Base-by-base conservation (phyloP, 345 rosid genomes). In the Garcia nutans region DNA sequence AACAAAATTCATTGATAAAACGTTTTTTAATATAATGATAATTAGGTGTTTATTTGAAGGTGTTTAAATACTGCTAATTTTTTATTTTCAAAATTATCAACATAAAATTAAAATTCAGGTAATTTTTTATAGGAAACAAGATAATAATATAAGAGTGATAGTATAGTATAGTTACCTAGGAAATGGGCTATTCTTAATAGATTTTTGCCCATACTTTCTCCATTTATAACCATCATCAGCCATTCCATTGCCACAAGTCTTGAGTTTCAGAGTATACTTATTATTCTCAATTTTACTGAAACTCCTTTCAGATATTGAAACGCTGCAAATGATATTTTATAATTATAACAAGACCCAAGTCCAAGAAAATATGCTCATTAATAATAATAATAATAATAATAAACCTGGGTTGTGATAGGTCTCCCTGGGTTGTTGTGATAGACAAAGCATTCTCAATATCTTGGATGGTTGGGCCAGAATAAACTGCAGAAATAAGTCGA, bases 151-250 rank as follows among this genome's bases (percentile, higher is more conserved):
- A 57, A 64, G 20, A 20, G 10, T 52, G 33, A 12, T 17, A 23
- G 54, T 42, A 58, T 11, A n/a, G n/a, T n/a, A 11, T 47, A 1
- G 10, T 22, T 80, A 93, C 97, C 98, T 87, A 24, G 97, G 98
- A 82, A 88, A 85, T 24, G 93, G 92, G 83, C 88, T 94, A 76
- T 89, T 88, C 85, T 94, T 94, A 72, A 94, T 94, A 63, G 91
- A 83, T 83, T 94, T 94, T 41, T 92, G 98, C 10, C 98, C 98
- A 72, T 94, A 94, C 66, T 94, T 94, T 80, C 98, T 88, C 98
- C 98, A 94, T 83, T 91, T 92, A 73, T 92, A 94, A n/a, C 97
- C 98, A 81, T 94, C 98, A 80, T 89, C 92, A 68, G 82, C 81
- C 88, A 85, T 81, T 49, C 87, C 91, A 77, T 84, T 86, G 57